phyloP scores from a whole-genome alignment of 164 flowering plant genomes.

The Macadamia integrifolia region DNA sequence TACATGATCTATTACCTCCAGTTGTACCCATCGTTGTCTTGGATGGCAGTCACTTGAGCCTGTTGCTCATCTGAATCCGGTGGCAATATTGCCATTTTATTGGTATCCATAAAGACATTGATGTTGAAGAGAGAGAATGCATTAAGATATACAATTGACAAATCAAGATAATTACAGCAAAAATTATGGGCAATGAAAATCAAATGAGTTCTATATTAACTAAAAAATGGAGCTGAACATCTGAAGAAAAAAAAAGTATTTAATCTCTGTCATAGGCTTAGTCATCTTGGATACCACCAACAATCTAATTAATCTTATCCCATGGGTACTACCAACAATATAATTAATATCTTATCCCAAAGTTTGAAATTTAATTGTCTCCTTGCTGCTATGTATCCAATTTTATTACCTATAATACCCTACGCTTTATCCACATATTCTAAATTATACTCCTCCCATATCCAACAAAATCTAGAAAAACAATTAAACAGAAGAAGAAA shows the following conservation, averaged over 20 bases:
- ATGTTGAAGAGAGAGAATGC: not conserved
- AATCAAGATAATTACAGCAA: not conserved
- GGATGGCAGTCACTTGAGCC: slow-evolving; percentile 60
- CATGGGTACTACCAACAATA: too few relatives aligned
- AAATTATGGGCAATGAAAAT: not conserved
- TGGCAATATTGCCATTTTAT: slow-evolving; percentile 53
- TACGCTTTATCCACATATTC: too few relatives aligned
- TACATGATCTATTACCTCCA: slow-evolving; percentile 66
- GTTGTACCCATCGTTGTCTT: slow-evolving; percentile 83
- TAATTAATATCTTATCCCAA: too few relatives aligned
- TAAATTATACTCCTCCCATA: too few relatives aligned
- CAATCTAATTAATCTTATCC: too few relatives aligned
- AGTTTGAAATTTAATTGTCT: too few relatives aligned
- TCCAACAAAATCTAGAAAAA: too few relatives aligned
- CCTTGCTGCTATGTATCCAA: too few relatives aligned
- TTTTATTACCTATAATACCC: too few relatives aligned
- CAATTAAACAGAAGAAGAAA: too few relatives aligned
- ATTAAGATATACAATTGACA: not conserved
- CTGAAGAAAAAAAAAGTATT: not conserved
- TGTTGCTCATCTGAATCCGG: slow-evolving; percentile 92
- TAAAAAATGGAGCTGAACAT: not conserved
- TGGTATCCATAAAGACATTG: slow-evolving; percentile 37
- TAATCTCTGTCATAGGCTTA: too few relatives aligned
- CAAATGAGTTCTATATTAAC: not conserved
- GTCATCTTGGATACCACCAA: too few relatives aligned